Evolutionary conservation across 768 basidiomycete genomes (phyloP), one percentile per base, ranked within the genome.

Genomic region (Boletus subparvulus): DNA sequence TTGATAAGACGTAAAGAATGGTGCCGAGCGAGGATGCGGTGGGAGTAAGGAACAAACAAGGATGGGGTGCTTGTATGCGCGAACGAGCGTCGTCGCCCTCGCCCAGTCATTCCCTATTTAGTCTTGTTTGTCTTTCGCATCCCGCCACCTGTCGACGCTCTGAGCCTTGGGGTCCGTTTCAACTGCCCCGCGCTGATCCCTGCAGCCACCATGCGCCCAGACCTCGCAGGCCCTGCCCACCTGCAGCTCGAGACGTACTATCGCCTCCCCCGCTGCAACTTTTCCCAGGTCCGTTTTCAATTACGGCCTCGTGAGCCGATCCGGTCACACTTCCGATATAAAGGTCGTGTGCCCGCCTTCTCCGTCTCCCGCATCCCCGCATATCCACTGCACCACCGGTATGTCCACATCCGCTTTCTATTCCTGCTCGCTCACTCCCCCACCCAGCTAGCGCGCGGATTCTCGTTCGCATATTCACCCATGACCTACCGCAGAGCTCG

Each of bases 111-210:
- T 21, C 40, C 62, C 52, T 70, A 58, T 70, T 70, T 71, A 73
- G 71, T 61, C 61, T 73, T 70, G 63, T 70, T 70, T 70, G 69
- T 70, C 64, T 61, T 51, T 56, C 52, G 33, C 40, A 6, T 40
- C 43, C 50, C 51, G 55, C 48, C 60, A 65, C 53, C 26, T 28
- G 26, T 6, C 26, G 26, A 28, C 26, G 26, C 26, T 28, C 26
- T 4, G 26, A 28, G 26, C 26, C 4, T 6, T 8, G 6, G 16
- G 26, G 4, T 33, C 40, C 32, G 30, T 45, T 55, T 42, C 32
- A 6, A 21, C 44, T 6, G 4, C 26, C 41, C 48, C 61, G 61
- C 45, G 2, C 28, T 58, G 47, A 46, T 62, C 52, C 47, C 14
- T 35, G 39, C 13, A 5, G 43, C 32, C 2, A 32, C 32, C 10